Evolutionary conservation across 78 protist species (phyloP), one percentile per base, ranked within the genome.

Genomic region (Dictyostelium capitatum): DNA sequence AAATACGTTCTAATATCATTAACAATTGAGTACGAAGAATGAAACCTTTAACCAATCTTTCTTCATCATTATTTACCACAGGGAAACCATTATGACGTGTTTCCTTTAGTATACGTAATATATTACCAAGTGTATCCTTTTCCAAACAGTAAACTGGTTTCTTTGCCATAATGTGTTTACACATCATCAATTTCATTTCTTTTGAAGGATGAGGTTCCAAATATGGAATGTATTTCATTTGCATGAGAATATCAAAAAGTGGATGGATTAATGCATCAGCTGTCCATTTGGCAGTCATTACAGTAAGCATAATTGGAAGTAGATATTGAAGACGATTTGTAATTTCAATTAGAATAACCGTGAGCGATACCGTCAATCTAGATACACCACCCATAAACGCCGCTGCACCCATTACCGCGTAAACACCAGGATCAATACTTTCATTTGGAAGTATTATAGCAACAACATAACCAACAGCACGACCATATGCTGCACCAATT

Each of bases 381-480:
- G 84, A 81, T 7, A 91, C 93, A 32, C 99, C 99, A 48, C 93
- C 96, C 83, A 98, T 95, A 32, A 97, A 59, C 0, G 98, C 94
- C 5, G 98, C 98, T 0, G 98, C 97, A 20, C 99, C 99, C 80
- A 98, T 92, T 11, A 97, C 79, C 1, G 99, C 98, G 19, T 82
- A 91, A 50, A 74, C 78, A 69, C 95, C 90, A 0, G 95, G 95
- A 73, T 91, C 95, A 41, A 91, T 72, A 0, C 0, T 5, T 3
- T 11, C n/a, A 17, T 32, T 62, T 23, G 37, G 32, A n/a, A 87
- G 0, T 23, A 87, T 53, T 0, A 11, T 2, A n/a, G 70, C 9
- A 2, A 87, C 69, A 51, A 87, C n/a, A 4, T 77, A 51, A 78
- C 93, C 93, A 30, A 74, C 48, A 6, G 67, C 72, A 30, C 99